Evolutionary conservation across 2,329 filamentous ascomycete species (phyloP), one percentile per base, ranked within the genome.

Genomic region (Penicillium sp.): DNA sequence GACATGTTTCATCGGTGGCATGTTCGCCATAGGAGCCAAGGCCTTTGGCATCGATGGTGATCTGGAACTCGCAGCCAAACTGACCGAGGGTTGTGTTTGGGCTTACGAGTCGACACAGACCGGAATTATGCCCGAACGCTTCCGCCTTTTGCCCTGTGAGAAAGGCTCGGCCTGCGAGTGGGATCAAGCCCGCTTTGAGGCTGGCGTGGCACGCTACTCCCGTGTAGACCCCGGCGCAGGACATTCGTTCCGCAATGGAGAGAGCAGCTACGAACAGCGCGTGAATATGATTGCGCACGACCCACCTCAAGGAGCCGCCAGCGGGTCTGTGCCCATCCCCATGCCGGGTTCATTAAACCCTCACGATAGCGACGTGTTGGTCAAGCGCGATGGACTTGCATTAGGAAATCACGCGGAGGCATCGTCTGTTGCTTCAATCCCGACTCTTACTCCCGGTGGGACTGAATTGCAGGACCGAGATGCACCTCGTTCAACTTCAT

Each of bases 71-170:
- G 85, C 82, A 12, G 75, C 78, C 43, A 82, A 84, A 65, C 74
- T 87, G 45, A 82, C 83, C 0, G 80, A 87, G 55, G 82, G 82
- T 4, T 87, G 85, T 66, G 80, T 86, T n/a, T 87, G 84, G 83
- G 81, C 83, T 1, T 87, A 87, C 69, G 78, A 81, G 61, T 75
- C 78, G 10, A 81, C 82, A 6, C 79, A 80, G 1, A 76, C 81
- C 2, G 84, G 84, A 6, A 81, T 87, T 58, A 87, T 87, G 84
- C 83, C 85, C 1, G 85, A 87, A 67, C 70, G 77, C 47, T 85
- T 84, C 64, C 72, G 79, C 35, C 73, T 86, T 43, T 67, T 83
- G 17, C 77, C 81, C 5, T 87, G 85, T 67, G 69, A 73, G 27
- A 71, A 76, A 35, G 61, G 66, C 9, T 61, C 68, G 35, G 61